These are phyloP conservation scores for Aquilaria malaccensis DNA, from an alignment of 345 rosid species.

Conservation along the genomic window DNA sequence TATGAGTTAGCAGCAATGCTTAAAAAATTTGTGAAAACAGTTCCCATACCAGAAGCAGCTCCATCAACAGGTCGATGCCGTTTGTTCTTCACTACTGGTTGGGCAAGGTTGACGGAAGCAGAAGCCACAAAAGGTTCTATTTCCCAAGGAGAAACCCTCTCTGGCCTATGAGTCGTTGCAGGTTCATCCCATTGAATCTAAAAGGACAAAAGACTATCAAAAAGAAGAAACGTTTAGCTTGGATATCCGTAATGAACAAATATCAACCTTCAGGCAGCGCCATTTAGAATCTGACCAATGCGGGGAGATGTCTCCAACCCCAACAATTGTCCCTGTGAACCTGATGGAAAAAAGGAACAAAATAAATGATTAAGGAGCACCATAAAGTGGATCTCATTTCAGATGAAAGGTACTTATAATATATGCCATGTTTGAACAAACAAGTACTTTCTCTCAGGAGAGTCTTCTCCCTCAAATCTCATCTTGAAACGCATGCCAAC, in stretches of 20 bases:
- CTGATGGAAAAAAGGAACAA: constrained; percentile 21
- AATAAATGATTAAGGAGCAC: neutral
- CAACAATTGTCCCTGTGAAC: constrained; percentile 65
- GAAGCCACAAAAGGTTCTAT: constrained; percentile 54
- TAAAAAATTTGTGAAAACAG: neutral
- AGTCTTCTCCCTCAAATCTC: constrained; percentile 81
- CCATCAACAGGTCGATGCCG: constrained; percentile 44
- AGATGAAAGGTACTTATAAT: neutral
- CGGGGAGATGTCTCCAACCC: constrained; percentile 48
- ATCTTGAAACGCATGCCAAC: constrained; percentile 69
- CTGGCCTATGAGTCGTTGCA: constrained; percentile 59
- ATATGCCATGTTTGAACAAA: neutral
- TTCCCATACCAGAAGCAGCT: constrained; percentile 38
- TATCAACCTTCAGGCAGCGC: constrained; percentile 68
- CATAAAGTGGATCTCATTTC: neutral
- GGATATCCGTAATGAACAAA: constrained; percentile 9
- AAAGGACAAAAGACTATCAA: constrained; percentile 13
- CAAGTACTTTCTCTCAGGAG: constrained; percentile 57
- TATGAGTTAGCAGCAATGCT: neutral
- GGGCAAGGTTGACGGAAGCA: constrained; percentile 26
- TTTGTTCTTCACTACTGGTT: constrained; percentile 44
- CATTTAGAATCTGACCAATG: constrained; percentile 67
- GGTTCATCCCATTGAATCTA: constrained; percentile 86
- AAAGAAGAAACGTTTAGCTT: constrained; percentile 12
- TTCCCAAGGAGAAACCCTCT: constrained; percentile 81